Percentiles rank a stretch among this genome's conserved stretches.
Conservation (phyloP, 2,329 filamentous ascomycete genomes). For the Phyllosticta citrichinensis region DNA sequence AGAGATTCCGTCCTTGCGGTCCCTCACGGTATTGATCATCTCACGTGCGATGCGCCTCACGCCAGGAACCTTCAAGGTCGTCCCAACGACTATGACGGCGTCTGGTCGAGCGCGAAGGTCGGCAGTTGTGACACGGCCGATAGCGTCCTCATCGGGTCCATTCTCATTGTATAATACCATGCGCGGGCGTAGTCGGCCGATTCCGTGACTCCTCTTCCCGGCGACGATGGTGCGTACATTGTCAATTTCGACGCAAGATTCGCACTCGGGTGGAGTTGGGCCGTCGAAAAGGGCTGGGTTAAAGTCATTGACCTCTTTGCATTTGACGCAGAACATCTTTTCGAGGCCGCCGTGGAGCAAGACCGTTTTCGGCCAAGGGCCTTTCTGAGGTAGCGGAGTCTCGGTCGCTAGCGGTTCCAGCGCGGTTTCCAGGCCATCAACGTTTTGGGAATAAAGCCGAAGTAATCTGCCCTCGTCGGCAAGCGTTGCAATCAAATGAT, state of each 20-base stretch:
- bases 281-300: conserved; percentile 72
- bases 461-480: conserved; percentile 78
- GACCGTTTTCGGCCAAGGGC: conserved; percentile 85
- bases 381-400: conserved; percentile 73
- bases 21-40: conserved; percentile 77
- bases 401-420: conserved; percentile 69
- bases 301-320: conserved; percentile 65
- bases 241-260: conserved; percentile 64
- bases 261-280: conserved; percentile 71
- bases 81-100: conserved; percentile 88
- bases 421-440: conserved; percentile 85
- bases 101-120: conserved; percentile 81
- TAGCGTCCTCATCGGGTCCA: conserved; percentile 93
- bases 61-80: conserved; percentile 88
- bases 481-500: conserved; percentile 84
- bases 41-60: conserved; percentile 83
- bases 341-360: conserved; percentile 89
- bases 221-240: conserved; percentile 62
- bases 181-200: conserved; percentile 78
- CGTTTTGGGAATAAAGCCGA: conserved; percentile 91
- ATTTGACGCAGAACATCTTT: conserved; percentile 97
- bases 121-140: conserved; percentile 78
- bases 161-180: conserved; percentile 97
- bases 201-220: conserved; percentile 85
- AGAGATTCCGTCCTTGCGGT: conserved; percentile 71